A percentile compares a stretch with the other conserved stretches of the same genome.
Conservation (phyloP, 2,329 filamentous ascomycete species). For the Cladophialophora exuberans region DNA sequence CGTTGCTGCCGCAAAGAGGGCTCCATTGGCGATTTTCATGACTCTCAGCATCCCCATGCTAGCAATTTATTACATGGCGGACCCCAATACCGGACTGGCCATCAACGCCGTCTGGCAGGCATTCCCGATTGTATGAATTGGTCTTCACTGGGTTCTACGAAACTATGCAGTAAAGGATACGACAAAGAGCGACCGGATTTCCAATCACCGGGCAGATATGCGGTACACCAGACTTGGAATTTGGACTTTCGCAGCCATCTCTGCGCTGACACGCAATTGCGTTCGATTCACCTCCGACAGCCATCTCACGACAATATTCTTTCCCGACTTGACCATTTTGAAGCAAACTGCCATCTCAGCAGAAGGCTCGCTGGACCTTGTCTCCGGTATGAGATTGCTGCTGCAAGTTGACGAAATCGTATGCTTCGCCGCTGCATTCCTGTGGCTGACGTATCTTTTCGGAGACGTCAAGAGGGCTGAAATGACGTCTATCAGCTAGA, state of each 20-base stretch:
- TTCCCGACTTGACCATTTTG: neutral
- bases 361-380: constrained; percentile 27
- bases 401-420: constrained; percentile 13
- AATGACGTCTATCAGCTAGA: constrained; percentile 35
- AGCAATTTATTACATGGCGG: constrained; percentile 31
- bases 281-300: neutral
- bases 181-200: constrained; percentile 12
- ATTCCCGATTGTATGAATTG: constrained; percentile 4
- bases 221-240: neutral
- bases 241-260: constrained; percentile 1
- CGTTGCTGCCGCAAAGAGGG: constrained; percentile 20
- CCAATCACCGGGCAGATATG: constrained; percentile 13
- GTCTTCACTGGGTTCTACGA: constrained; percentile 18
- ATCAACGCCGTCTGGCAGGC: constrained; percentile 35
- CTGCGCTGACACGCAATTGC: constrained; percentile 1
- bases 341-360: constrained; percentile 30
- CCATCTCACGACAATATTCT: neutral
- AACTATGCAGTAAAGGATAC: constrained; percentile 1
- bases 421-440: constrained; percentile 19
- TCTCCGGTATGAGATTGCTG: constrained; percentile 20
- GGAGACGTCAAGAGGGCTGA: constrained; percentile 39
- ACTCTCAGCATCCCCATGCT: constrained; percentile 35
- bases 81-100: constrained; percentile 27
- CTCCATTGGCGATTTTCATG: neutral
- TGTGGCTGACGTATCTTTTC: constrained; percentile 41